Percentiles rank a stretch among this genome's conserved stretches.
Conservation (phyloP, 108 stramenopile species). For the Skeletonema grethae region DNA sequence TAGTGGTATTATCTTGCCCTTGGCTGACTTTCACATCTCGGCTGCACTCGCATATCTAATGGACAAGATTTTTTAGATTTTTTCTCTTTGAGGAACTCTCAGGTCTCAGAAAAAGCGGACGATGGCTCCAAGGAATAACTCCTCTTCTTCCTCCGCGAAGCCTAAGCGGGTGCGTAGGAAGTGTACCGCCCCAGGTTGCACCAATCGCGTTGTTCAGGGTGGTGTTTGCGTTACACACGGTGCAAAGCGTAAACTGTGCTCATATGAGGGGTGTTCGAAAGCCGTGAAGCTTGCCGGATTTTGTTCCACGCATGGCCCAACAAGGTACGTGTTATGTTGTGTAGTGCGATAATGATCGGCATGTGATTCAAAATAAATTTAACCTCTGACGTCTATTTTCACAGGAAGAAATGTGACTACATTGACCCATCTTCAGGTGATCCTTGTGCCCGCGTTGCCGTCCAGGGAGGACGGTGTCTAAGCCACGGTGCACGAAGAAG, state of each 20-base stretch:
- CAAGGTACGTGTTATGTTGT: not conserved
- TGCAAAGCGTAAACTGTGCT: conserved; percentile 45
- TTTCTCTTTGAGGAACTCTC: no score
- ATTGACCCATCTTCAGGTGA: not conserved
- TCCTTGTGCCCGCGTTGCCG: conserved; percentile 35
- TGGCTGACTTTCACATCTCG: no score
- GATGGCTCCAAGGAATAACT: conserved; percentile 5
- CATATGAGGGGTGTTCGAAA: conserved; percentile 33
- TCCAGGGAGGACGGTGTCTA: conserved; percentile 45
- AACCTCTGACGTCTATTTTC: no score
- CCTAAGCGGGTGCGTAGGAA: conserved; percentile 40
- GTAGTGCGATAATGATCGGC: no score
- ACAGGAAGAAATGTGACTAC: conserved; percentile 25
- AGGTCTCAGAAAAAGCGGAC: no score
- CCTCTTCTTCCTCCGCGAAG: conserved; percentile 19
- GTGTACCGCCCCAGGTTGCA: conserved; percentile 30
- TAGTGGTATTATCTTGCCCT: no score
- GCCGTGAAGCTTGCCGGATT: conserved; percentile 46
- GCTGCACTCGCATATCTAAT: no score
- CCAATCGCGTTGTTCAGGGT: conserved; percentile 53
- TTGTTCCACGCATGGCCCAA: conserved; percentile 46
- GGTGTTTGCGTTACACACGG: conserved; percentile 58
- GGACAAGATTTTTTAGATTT: no score
- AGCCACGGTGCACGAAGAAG: conserved; percentile 42
- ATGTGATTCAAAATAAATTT: no score